Evolutionary conservation across 2,329 filamentous ascomycete species (phyloP), one percentile per base, ranked within the genome.

Genomic region (Hypoxylon sp.): DNA sequence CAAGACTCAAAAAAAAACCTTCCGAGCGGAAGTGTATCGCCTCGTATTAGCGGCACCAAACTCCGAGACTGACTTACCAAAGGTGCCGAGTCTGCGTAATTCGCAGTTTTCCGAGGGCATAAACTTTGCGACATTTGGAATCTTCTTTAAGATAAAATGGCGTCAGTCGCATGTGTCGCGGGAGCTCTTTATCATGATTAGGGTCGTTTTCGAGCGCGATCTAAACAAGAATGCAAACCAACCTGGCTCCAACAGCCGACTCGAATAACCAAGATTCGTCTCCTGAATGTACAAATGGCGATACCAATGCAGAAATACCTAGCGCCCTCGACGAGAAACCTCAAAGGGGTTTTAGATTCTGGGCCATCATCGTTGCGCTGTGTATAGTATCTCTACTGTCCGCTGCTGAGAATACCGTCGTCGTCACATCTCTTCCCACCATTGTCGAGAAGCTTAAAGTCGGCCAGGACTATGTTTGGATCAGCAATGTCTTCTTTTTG

Each of bases 331-430:
- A 38, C 6, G 50, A 55, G 19, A 56, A 48, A 1, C 28, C 56
- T 2, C 19, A 41, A 25, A 58, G 63, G 25, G 63, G 52, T 38
- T 69, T 60, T 32, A 63, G 64, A 14, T 74, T 74, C 51, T 72
- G 72, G 72, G 62, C 63, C 25, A 66, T 74, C 23, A 68, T 74
- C 11, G 6, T 70, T 13, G 65, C 72, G 19, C 60, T 72, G 1
- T 70, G 70, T 32, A 70, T 56, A 11, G 62, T 70, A 49, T 61
- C 60, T 30, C 30, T 74, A 11, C 71, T 76, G 2, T 68, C 66
- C 2, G 69, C 76, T 2, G 67, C 76, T 1, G 76, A 79, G 58
- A 72, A 70, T 41, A 76, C 75, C 3, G 70, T 79, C 25, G 63
- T 75, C 2, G 69, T 75, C 6, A 75, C 74, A 2, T 70, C 76